Evolutionary conservation across 1,139 yeast species (phyloP), one percentile per base, ranked within the genome.

Genomic region (Lodderomyces elongisporus): DNA sequence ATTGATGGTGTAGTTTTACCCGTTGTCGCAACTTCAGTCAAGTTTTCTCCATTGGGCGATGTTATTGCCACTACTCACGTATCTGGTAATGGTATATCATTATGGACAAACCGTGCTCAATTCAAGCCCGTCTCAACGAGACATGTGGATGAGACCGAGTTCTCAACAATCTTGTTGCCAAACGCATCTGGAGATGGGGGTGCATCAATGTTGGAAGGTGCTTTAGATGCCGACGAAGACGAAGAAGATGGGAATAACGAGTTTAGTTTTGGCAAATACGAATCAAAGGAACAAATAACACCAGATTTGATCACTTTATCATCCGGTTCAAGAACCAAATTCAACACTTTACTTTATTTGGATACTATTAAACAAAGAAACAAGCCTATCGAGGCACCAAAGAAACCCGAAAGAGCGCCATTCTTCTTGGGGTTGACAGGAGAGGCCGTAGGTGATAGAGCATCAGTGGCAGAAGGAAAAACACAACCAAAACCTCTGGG

Each of bases 1-100:
- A 88, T 93, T 39, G 98, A 93, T 60, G 97, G 96, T 42, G 80
- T 91, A 12, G 65, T 69, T 34, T 71, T 91, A 25, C 81, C 85
- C 2, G 76, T 72, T 44, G 89, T 89, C 14, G 95, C 85, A 2
- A 88, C 97, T 0, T 66, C 75, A 32, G 70, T 93, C 27, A 78
- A 81, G 49, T 77, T 91, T 46, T 84, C 96, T 13, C 95, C 95
- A 3, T 70, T 79, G 35, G 96, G 96, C 29, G 97, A 93, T 47
- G 76, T 83, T 57, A 70, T 93, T 39, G 98, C 97, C 2, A 89
- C 98, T 1, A 72, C 95, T 0, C 98, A 93, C 60, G 96, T 88
- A 9, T 70, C 78, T 22, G 95, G 94, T 10, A 84, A 85, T 41
- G 98, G 98, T 21, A 79, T 93, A 39, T 79, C 85, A 33, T 64